A percentile compares a stretch with the other conserved stretches of the same genome.
Conservation (phyloP, 306 rosid species). For the Lathyrus aphaca region DNA sequence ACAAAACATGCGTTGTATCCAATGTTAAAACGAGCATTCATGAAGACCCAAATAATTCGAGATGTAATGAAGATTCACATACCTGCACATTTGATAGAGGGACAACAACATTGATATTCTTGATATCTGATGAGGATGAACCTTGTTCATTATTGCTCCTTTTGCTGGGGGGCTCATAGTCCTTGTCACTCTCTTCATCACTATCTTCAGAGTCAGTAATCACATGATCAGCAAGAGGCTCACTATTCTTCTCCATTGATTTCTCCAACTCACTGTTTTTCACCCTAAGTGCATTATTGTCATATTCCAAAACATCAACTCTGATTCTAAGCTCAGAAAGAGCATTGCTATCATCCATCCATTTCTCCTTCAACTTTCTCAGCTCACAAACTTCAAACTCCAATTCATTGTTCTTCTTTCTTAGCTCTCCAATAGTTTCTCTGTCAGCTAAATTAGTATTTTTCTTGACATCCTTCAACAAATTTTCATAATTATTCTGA, state of each 20-base stretch:
- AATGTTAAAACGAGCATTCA: no score
- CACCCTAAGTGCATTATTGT: no score
- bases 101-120: background rate
- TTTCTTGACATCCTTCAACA: constrained; percentile 34
- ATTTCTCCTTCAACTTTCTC: background rate
- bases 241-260: no score
- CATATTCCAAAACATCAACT: no score
- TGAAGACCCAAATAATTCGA: no score
- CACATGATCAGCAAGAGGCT: no score
- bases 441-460: background rate
- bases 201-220: no score
- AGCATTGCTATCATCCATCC: background rate
- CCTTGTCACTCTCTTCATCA: no score
- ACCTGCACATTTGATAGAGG: background rate
- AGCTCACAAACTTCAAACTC: background rate
- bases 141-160: background rate
- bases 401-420: background rate
- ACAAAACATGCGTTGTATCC: no score
- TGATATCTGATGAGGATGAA: constrained; percentile 23
- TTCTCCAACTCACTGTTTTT: no score
- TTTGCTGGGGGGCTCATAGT: background rate
- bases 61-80: background rate
- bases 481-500: constrained; percentile 15
- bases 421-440: background rate
- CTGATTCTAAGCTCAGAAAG: no score